Conservation (phyloP, 2,329 filamentous ascomycete genomes). For the Chaetomiaceae sp. region DNA sequence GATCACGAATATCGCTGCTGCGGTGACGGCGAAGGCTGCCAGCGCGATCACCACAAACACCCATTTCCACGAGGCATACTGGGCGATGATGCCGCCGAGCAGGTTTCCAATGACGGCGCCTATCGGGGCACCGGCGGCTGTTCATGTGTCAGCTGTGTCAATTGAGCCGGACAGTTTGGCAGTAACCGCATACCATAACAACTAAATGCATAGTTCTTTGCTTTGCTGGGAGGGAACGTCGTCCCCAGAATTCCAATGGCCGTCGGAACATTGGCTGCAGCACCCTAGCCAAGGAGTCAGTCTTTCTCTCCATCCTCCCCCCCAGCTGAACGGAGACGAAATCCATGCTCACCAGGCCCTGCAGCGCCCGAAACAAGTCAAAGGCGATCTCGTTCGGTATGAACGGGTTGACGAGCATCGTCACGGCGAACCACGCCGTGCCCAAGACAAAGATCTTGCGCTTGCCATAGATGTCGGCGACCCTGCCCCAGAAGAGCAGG, state of each 20-base stretch:
- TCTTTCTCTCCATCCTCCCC: background rate
- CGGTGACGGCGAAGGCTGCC: slow-evolving; percentile 52
- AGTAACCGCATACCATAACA: slow-evolving; percentile 45
- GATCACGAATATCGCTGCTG: slow-evolving; percentile 56
- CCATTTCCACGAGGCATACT: slow-evolving; percentile 62
- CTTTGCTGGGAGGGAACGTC: slow-evolving; percentile 62
- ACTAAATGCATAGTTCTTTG: slow-evolving; percentile 68
- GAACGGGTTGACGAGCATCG: slow-evolving; percentile 59
- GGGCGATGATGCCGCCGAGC: slow-evolving; percentile 57
- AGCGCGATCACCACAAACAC: slow-evolving; percentile 63
- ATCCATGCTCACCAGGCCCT: slow-evolving; percentile 48
- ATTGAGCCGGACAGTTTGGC: background rate
- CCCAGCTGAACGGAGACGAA: background rate
- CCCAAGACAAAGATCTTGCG: slow-evolving; percentile 61
- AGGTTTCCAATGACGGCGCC: slow-evolving; percentile 63
- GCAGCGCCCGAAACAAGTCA: slow-evolving; percentile 61
- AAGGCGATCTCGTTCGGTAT: slow-evolving; percentile 64
- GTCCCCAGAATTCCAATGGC: slow-evolving; percentile 66
- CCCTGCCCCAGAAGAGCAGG: slow-evolving; percentile 61
- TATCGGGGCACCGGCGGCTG: slow-evolving; percentile 59
- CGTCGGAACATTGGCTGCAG: slow-evolving; percentile 65
- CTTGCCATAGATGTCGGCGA: slow-evolving; percentile 64
- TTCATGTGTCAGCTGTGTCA: background rate
- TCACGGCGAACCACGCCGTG: slow-evolving; percentile 57
- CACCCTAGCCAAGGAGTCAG: slow-evolving; percentile 40